These are phyloP conservation scores for Neocatenulostroma microsporum DNA, from an alignment of 2,329 filamentous ascomycete genomes.

Conservation along the genomic window DNA sequence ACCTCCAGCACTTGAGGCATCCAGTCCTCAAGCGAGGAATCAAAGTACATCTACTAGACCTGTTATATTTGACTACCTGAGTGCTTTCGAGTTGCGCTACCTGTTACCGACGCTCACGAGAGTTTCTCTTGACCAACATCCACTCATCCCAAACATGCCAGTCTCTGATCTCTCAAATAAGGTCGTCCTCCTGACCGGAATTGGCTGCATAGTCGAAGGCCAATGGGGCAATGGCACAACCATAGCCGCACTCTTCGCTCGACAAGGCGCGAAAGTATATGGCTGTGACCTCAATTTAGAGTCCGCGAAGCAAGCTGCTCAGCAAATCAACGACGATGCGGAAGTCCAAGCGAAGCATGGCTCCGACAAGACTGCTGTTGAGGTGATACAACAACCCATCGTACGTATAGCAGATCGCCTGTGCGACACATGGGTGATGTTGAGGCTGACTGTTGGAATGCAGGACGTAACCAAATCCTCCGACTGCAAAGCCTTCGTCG, in stretches of 20 bases:
- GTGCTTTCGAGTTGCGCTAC: too few species aligned
- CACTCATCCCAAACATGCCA: too few species aligned
- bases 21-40: too few species aligned
- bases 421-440: too few species aligned
- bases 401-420: too few species aligned
- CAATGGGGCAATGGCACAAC: constrained; percentile 39
- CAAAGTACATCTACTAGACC: too few species aligned
- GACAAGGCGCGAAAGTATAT: constrained; percentile 44
- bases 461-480: constrained; percentile 46
- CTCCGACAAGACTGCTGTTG: constrained; percentile 11
- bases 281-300: constrained; percentile 42
- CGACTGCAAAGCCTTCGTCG: constrained; percentile 47
- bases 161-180: constrained; percentile 28
- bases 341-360: constrained; percentile 16
- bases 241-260: constrained; percentile 40
- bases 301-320: constrained; percentile 18
- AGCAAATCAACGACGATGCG: constrained; percentile 17
- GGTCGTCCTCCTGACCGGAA: constrained; percentile 41
- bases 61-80: too few species aligned
- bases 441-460: too few species aligned
- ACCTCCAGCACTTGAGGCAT: too few species aligned
- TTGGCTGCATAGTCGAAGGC: constrained; percentile 38
- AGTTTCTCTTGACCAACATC: too few species aligned
- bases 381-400: constrained; percentile 17
- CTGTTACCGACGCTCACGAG: too few species aligned